Evolutionary conservation across 2,329 filamentous ascomycete species (phyloP), one percentile per base, ranked within the genome.

Genomic region (Calonectria multiphialidica): DNA sequence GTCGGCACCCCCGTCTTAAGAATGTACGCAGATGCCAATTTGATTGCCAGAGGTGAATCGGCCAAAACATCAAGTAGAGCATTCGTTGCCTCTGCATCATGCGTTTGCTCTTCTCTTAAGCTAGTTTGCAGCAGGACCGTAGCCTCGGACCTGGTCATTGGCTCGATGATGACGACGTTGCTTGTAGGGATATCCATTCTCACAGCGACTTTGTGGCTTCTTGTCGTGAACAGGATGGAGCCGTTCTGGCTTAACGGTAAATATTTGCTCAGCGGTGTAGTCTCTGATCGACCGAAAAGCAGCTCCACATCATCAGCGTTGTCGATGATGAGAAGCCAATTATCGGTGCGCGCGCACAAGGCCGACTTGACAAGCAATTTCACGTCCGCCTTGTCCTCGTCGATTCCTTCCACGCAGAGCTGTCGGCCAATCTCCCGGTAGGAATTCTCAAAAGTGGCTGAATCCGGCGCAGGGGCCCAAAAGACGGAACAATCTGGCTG

Each of bases 311-410:
- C 83, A 66, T 88, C 84, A 15, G 83, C 84, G 62, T 87, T 88
- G 68, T 88, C 85, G 23, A 88, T 63, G 49, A 88, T 78, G 50
- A 88, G 68, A 3, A 88, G 77, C 86, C 85, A 88, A 1, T 71
- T 69, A 1, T 80, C 78, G 2, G 57, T 69, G 15, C 40, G 69
- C 25, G 78, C 64, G 40, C 78, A 82, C 1, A 88, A 70, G 10
- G 73, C 75, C 6, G 45, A 49, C 37, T 84, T 84, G 6, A 88
- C 82, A 2, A 85, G 78, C 18, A 37, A 25, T 49, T 82, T 85
- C 1, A 85, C 66, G 67, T 87, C 81, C 0, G 77, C 79, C 6
- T 82, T 79, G 1, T 80, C 72, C 13, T 85, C 73, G 6, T 84
- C 75, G 6, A 81, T 78, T 6, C 80, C 80, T 2, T 75, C 37